A percentile compares a stretch with the other conserved stretches of the same genome.
Evolutionary conservation across 2,329 filamentous ascomycete genomes (phyloP).

Genomic region (Teratosphaeria destructans): DNA sequence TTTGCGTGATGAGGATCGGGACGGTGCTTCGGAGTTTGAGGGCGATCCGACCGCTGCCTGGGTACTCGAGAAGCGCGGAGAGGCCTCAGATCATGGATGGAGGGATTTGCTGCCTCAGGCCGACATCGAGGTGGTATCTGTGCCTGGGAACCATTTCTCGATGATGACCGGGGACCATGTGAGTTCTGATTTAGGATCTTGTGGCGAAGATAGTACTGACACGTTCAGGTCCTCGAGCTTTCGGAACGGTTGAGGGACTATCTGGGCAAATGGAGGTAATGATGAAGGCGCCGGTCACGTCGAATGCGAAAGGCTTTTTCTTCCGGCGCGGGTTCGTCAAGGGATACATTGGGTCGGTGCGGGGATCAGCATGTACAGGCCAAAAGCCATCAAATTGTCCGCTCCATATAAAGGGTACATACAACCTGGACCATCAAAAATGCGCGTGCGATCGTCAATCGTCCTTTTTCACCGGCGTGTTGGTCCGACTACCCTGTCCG

Average conservation of each 20-base stretch:
- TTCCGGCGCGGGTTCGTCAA: too few relatives aligned
- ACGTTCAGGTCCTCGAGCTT: too few relatives aligned
- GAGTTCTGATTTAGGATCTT: background rate
- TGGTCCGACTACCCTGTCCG: background rate
- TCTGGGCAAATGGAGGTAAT: too few relatives aligned
- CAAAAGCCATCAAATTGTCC: too few relatives aligned
- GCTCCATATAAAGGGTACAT: too few relatives aligned
- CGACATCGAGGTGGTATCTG: background rate
- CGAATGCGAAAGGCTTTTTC: too few relatives aligned
- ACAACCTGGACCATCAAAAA: too few relatives aligned
- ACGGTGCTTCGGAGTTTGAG: background rate
- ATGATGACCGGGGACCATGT: background rate
- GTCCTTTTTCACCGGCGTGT: background rate
- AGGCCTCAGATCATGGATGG: background rate
- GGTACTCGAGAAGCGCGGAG: background rate
- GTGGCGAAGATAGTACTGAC: background rate
- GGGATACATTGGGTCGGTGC: too few relatives aligned
- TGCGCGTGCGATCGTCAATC: too few relatives aligned
- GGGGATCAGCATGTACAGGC: too few relatives aligned
- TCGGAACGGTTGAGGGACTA: too few relatives aligned
- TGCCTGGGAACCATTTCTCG: background rate
- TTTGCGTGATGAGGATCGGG: background rate
- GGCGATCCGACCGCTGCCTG: background rate
- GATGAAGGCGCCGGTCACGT: too few relatives aligned
- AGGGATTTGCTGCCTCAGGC: background rate